Evolutionary conservation across 805 yeast species (phyloP).

Genomic region (Starmera pachycereana): DNA sequence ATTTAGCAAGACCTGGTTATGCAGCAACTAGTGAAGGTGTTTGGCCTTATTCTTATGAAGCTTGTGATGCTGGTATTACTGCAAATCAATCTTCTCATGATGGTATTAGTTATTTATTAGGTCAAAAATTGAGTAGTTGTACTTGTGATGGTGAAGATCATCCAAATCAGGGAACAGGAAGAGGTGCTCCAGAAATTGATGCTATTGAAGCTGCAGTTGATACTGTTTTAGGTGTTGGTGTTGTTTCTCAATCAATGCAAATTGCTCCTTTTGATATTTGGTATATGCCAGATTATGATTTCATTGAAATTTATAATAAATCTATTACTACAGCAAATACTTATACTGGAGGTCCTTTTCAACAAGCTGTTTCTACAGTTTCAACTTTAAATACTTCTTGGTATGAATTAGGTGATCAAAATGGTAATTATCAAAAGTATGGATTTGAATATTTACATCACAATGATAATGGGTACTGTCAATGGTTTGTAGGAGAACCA

Average conservation of each 20-base stretch:
- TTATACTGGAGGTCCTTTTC: slow-evolving; percentile 88
- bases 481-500: slow-evolving; percentile 84
- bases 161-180: slow-evolving; percentile 78
- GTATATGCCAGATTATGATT: slow-evolving; percentile 86
- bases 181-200: slow-evolving; percentile 97
- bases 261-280: slow-evolving; percentile 91
- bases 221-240: slow-evolving; percentile 32
- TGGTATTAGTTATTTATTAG: slow-evolving; percentile 80
- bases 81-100: slow-evolving; percentile 87
- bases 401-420: slow-evolving; percentile 58
- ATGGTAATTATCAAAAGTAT: slow-evolving; percentile 54
- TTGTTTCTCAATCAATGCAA: slow-evolving; percentile 88
- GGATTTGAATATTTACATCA: slow-evolving; percentile 75
- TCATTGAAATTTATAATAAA: slow-evolving; percentile 58
- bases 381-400: slow-evolving; percentile 72
- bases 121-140: slow-evolving; percentile 70
- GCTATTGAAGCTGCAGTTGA: slow-evolving; percentile 76
- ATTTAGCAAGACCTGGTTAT: slow-evolving; percentile 86
- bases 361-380: slow-evolving; percentile 82
- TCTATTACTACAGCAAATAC: slow-evolving; percentile 73
- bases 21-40: slow-evolving; percentile 82
- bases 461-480: slow-evolving; percentile 58
- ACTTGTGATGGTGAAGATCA: slow-evolving; percentile 78
- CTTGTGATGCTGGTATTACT: slow-evolving; percentile 91
- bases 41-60: slow-evolving; percentile 87